Conservation (phyloP, 2,329 filamentous ascomycete species). For the Akanthomyces dipterigenus region DNA sequence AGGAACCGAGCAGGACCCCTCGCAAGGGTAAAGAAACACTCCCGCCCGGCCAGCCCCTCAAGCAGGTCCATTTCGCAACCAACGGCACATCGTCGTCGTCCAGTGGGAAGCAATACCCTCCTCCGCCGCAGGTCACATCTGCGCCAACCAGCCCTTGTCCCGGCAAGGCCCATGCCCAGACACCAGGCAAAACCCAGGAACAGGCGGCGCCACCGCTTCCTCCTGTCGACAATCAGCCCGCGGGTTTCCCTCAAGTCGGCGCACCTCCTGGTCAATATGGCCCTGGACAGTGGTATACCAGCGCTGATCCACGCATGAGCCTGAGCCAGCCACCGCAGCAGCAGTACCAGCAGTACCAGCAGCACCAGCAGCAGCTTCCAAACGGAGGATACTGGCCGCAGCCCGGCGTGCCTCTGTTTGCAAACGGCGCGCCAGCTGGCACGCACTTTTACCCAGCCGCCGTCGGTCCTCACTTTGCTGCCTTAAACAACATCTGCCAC, state of each 20-base stretch:
- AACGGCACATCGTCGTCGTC: neutral
- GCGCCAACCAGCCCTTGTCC: neutral
- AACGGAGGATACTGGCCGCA: constrained; percentile 2
- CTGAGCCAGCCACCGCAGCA: constrained; percentile 1
- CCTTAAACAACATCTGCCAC: constrained; percentile 8
- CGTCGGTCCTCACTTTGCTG: constrained; percentile 10
- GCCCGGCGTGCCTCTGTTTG: constrained; percentile 1
- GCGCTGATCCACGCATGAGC: constrained; percentile 7
- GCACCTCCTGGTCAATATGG: constrained; percentile 6
- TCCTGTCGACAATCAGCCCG: constrained; percentile 9
- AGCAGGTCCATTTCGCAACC: constrained; percentile 8
- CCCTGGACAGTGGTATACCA: constrained; percentile 10
- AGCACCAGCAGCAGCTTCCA: neutral
- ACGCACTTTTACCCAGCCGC: constrained; percentile 6
- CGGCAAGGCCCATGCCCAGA: neutral
- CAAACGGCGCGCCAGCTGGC: constrained; percentile 11
- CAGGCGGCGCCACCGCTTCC: neutral
- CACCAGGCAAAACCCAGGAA: neutral
- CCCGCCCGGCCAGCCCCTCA: neutral
- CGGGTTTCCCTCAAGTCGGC: constrained; percentile 11
- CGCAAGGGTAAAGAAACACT: constrained; percentile 1
- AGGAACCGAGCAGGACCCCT: neutral
- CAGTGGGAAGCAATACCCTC: neutral
- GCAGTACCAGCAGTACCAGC: constrained; percentile 6
- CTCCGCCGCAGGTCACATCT: neutral